These are phyloP conservation scores for Ajuga chamaepitys DNA, from an alignment of 257 asterid species.

Conservation along the genomic window DNA sequence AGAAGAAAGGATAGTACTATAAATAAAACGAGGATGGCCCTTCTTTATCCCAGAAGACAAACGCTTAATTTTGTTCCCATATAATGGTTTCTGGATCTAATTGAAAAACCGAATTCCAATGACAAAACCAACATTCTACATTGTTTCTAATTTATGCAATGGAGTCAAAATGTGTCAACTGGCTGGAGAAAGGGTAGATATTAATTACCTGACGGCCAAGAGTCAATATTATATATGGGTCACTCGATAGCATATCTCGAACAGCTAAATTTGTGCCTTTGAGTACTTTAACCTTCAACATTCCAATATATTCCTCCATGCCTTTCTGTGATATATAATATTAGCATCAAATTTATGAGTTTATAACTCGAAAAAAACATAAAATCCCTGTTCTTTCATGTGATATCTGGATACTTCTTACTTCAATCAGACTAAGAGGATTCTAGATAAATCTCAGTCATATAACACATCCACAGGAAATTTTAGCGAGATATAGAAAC, in stretches of 20 bases:
- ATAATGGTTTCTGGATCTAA: background rate
- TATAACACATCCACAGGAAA: no score
- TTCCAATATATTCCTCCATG: conserved; percentile 59
- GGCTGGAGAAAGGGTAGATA: background rate
- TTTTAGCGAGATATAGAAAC: background rate
- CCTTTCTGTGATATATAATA: conserved; percentile 49
- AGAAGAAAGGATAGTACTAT: no score
- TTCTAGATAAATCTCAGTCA: background rate
- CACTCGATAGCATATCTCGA: conserved; percentile 98
- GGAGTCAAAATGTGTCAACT: no score
- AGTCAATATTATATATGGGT: conserved; percentile 77
- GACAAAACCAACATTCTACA: no score
- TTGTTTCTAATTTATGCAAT: no score
- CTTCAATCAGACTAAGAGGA: background rate
- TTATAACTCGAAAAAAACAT: background rate
- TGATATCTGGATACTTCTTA: background rate
- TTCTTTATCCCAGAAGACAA: no score
- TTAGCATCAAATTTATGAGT: conserved; percentile 10
- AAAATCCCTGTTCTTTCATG: background rate
- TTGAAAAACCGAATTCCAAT: background rate
- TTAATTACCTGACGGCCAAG: conserved; percentile 76
- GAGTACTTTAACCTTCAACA: conserved; percentile 61
- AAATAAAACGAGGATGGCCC: no score
- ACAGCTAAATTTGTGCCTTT: conserved; percentile 90
- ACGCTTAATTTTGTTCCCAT: no score